Conservation (phyloP, 352 stramenopile species). For the Pythium aristosporum region DNA sequence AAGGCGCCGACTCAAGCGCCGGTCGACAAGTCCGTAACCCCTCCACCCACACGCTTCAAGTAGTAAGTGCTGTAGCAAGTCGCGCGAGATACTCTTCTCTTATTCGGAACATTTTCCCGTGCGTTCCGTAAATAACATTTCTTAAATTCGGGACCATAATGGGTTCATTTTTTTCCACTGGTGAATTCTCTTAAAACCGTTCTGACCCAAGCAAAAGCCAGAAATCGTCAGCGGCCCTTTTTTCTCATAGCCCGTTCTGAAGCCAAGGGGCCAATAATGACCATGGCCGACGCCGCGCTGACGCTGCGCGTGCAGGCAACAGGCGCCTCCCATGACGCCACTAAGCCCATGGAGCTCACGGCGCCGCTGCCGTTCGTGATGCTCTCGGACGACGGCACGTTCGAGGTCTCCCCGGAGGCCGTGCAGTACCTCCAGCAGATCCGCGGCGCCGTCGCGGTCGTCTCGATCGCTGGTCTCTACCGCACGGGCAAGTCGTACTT, state of each 20-base stretch:
- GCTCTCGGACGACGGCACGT: conserved; percentile 63
- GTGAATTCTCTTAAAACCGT: not conserved
- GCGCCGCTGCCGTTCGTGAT: conserved; percentile 70
- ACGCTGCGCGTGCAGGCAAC: not conserved
- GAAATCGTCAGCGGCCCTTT: not conserved
- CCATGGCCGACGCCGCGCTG: conserved; percentile 11
- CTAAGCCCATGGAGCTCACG: conserved; percentile 9
- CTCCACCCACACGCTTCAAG: not conserved
- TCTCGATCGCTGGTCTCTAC: conserved; percentile 86
- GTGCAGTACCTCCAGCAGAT: conserved; percentile 61
- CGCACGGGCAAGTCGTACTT: conserved; percentile 91
- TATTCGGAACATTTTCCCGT: not conserved
- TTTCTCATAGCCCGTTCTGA: not conserved
- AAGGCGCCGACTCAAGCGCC: not conserved
- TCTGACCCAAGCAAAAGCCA: too few relatives aligned
- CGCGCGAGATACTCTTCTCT: not conserved
- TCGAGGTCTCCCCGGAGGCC: conserved; percentile 59
- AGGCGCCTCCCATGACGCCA: not conserved
- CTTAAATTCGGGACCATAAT: conserved; percentile 17
- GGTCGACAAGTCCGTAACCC: not conserved
- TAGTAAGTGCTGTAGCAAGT: not conserved
- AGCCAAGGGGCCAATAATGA: not conserved
- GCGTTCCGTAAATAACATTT: conserved; percentile 7
- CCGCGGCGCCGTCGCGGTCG: conserved; percentile 65
- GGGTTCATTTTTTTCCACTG: conserved; percentile 20